Evolutionary conservation across 352 stramenopile genomes (phyloP), one percentile per base, ranked within the genome.

Genomic region (Phytophthora sojae): DNA sequence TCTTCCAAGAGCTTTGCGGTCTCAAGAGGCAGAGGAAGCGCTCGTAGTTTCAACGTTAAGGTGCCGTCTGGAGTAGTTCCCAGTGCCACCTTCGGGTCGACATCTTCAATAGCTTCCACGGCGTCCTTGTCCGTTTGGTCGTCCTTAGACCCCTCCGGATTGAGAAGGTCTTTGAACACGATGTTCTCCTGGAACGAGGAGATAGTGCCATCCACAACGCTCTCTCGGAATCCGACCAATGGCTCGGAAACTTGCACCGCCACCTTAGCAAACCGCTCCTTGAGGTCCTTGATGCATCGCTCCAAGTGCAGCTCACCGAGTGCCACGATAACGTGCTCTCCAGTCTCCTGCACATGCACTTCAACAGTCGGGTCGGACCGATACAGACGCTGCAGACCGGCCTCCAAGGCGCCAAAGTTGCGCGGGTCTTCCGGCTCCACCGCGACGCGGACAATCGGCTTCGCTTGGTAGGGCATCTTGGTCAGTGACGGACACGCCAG

Each of bases 341-440:
- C 94, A 5, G 86, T 96, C 56, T 96, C 86, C 67, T 96, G 88
- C 0, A 97, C 88, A 19, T 94, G 88, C 7, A 98, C 93, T 76
- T 98, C 94, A n/a, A 97, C 95, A 0, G 92, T 97, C 19, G 94
- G 90, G 57, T 98, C 95, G 2, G 91, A 96, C 25, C 94, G 91
- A 72, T 98, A 98, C 7, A 98, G 69, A n/a, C 91, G 88, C 64
- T 94, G 90, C 2, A 98, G 79, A 44, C 95, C 94, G 23, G 81
- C 79, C 62, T 98, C 89, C 5, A 98, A 70, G 15, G 85, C 83
- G 6, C 79, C 77, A 79, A 98, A 96, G 60, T 98, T 76, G 25
- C 86, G 81, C 19, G 94, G 92, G 39, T 97, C 88, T 57, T 93
- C 79, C 0, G 93, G 90, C 58, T 98, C 92, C 17, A 98, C 88